Base-by-base conservation (phyloP, 169 alveolate genomes). In the Fabrea salina region DNA sequence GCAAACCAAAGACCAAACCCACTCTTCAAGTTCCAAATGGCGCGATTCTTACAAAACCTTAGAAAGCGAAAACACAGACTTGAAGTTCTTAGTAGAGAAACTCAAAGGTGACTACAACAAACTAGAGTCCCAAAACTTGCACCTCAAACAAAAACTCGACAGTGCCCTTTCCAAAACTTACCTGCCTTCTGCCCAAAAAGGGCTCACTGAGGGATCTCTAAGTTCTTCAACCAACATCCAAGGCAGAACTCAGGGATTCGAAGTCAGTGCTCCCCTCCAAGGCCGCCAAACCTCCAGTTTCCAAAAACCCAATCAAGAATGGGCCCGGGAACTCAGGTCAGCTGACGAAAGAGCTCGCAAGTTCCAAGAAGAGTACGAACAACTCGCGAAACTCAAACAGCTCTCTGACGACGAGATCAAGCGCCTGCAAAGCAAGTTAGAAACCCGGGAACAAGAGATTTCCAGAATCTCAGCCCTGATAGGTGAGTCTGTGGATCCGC, bases 1-100 rank as follows among this genome's bases (percentile, higher is more conserved):
- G 44, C 68, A 80, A 79, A 74, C 82, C 1, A 89, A 87, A 50
- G 96, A 91, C 68, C 87, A 87, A 35, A 59, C 70, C 19, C 92
- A 83, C n/a, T 30, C 50, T 33, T 50, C 79, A 8, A 88, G 82
- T 22, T 72, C 37, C 59, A 49, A 68, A 22, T 86, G 91, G 92
- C 83, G 85, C 68, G 59, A 83, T 33, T 41, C 74, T 47, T 70
- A 67, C 4, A 86, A 64, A 49, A 70, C 58, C 56, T 49, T 87
- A n/a, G 85, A 85, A 35, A 75, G 75, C 4, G 93, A 89, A 53
- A 74, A 75, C 40, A 58, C 77, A 32, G 96, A 91, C 53, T 74
- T 90, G 37, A 81, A 84, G 54, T 89, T 86, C 56, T 53, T 83
- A 2, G 68, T 86, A 7, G 57, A 75, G 3, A 76, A 86, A 58